Evolutionary conservation across 225 moss, liverwort and hornwort genomes (phyloP).

Genomic region (Takakia lepidozioides): DNA sequence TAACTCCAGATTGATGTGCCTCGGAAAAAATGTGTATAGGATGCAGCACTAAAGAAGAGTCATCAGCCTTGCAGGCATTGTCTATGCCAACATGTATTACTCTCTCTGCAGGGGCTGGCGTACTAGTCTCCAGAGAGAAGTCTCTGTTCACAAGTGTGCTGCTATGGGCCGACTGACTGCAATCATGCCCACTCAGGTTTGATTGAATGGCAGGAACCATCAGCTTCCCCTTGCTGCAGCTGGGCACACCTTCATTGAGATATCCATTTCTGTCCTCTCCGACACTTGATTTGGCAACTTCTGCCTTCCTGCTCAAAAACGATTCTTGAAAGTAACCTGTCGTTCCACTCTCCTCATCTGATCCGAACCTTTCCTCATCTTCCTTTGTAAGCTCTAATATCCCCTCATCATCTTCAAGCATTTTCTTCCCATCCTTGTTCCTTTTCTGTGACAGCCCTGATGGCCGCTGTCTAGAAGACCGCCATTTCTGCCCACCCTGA

Average conservation of each 20-base stretch:
- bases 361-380: not conserved
- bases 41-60: conserved; percentile 23
- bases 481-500: conserved; percentile 78
- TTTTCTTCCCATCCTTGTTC: conserved; percentile 4
- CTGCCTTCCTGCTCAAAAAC: no score
- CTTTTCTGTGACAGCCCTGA: conserved; percentile 16
- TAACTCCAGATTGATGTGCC: conserved; percentile 93
- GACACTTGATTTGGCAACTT: not conserved
- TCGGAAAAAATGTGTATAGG: conserved; percentile 41
- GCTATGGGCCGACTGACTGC: no score
- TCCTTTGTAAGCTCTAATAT: conserved; percentile 1
- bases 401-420: conserved; percentile 6
- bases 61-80: conserved; percentile 1
- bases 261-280: not conserved
- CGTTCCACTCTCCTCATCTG: no score
- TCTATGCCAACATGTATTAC: no score
- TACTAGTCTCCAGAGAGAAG: no score
- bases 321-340: no score
- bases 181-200: no score
- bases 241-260: not conserved
- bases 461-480: conserved; percentile 34
- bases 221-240: no score
- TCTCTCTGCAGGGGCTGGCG: no score
- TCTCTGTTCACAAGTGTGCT: no score
- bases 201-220: no score